A percentile compares a stretch with the other conserved stretches of the same genome.
Evolutionary conservation across 148 eudicot genomes (phyloP).

Genomic region (Rhododendron williamsianum): DNA sequence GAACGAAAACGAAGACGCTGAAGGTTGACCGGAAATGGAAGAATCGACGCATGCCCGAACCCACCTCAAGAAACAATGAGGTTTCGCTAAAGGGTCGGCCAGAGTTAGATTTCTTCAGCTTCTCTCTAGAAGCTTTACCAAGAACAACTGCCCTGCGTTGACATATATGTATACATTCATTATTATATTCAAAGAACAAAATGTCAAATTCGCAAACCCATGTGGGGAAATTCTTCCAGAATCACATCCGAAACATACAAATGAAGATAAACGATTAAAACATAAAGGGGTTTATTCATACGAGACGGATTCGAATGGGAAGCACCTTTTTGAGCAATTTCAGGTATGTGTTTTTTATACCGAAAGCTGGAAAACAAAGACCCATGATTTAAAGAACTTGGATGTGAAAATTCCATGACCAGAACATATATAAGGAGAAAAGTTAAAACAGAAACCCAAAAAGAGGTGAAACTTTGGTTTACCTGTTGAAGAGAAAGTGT

Average conservation of each 20-base stretch:
- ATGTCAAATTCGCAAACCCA: background rate
- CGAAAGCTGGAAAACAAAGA: background rate
- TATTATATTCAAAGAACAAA: background rate
- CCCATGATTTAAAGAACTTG: background rate
- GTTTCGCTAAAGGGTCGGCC: constrained; percentile 47
- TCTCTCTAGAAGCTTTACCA: constrained; percentile 36
- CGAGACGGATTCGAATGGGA: background rate
- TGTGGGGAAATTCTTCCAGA: background rate
- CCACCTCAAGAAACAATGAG: constrained; percentile 36
- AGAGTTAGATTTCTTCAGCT: constrained; percentile 48
- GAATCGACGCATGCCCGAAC: constrained; percentile 15
- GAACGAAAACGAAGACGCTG: background rate
- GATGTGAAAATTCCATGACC: background rate
- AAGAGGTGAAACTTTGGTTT: background rate
- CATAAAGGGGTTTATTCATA: background rate
- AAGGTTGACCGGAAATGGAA: constrained; percentile 22
- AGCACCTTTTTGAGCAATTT: constrained; percentile 1
- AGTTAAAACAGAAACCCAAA: background rate
- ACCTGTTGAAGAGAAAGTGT: constrained; percentile 7
- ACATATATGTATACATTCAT: background rate
- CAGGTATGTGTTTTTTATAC: background rate
- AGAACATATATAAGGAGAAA: background rate
- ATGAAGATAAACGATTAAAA: background rate
- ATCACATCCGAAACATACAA: background rate
- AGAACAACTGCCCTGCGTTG: constrained; percentile 14